Evolutionary conservation across 768 basidiomycete species (phyloP), one percentile per base, ranked within the genome.

Genomic region (Leccinum pellstonianum): DNA sequence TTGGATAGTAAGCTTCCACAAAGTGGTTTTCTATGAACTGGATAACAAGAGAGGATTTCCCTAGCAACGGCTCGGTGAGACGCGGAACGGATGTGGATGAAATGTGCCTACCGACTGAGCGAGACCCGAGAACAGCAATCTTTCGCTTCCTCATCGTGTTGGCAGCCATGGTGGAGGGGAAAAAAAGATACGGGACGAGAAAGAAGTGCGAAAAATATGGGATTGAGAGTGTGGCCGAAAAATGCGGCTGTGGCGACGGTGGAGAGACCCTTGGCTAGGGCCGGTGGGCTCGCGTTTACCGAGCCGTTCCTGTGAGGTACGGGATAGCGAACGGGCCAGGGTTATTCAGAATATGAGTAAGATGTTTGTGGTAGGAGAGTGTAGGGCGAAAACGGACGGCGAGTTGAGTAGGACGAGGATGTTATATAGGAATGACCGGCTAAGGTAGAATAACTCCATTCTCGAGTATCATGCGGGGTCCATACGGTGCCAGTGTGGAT

Each of bases 21-120:
- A 97, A 98, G 67, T 90, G 85, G 66, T 90, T 88, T 77, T 96
- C 91, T 76, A 95, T 89, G 77, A 93, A 98, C 76, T 95, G 92
- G 68, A 94, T 83, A 61, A 95, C 84, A 61, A 97, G 83, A 55
- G 96, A 97, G 25, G 93, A 93, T 80, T 97, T 98, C 64, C 95
- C 96, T 97, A 77, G 21, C 17, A 57, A 59, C 56, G 57, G 64
- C 52, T 55, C 58, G 63, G 64, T 63, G 64, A 51, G 69, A 57
- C 41, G 53, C 19, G 64, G 59, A 37, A 55, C 31, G 50, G 21
- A 15, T 96, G 53, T 15, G 60, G 4, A 19, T 29, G 60, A 55
- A 38, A 27, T 48, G 12, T 23, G 75, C 86, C 73, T 65, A 94
- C 93, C 93, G 73, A 95, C 93, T 67, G 90, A 91, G 68, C 93